Percentiles rank a stretch among this genome's conserved stretches.
Conservation (phyloP, 768 basidiomycete species). For the Boletus rex-veris region DNA sequence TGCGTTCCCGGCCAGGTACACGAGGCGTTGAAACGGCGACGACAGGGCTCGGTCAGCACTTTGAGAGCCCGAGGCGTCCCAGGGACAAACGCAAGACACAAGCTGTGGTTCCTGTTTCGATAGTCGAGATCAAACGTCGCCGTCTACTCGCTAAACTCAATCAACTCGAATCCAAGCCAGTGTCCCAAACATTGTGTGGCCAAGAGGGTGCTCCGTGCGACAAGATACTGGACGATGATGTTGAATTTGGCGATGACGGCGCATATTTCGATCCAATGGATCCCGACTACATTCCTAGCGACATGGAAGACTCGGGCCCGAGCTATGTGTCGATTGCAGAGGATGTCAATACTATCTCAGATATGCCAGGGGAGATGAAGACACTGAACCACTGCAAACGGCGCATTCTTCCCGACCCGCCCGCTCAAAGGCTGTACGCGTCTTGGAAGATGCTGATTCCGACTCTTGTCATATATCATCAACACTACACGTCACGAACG, state of each 20-base stretch:
- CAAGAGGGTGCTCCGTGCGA: no score
- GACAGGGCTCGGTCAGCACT: neutral
- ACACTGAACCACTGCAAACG: neutral
- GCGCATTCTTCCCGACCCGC: no score
- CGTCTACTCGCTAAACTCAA: neutral
- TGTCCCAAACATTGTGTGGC: no score
- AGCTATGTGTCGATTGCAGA: neutral
- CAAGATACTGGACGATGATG: no score
- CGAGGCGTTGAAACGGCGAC: neutral
- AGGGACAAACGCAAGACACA: neutral
- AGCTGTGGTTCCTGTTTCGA: neutral
- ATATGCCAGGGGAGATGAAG: no score
- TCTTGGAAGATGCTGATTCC: no score
- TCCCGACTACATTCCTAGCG: neutral
- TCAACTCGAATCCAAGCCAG: neutral
- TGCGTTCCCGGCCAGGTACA: neutral
- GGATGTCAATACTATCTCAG: no score
- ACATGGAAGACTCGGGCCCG: neutral
- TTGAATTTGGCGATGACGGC: neutral
- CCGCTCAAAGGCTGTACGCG: no score
- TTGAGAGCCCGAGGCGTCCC: neutral
- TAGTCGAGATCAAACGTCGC: neutral
- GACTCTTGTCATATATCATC: no score
- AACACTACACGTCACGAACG: no score
- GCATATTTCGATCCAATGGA: neutral